Conservation (phyloP, 2,329 filamentous ascomycete species). For the Aspergillaceae sp. region DNA sequence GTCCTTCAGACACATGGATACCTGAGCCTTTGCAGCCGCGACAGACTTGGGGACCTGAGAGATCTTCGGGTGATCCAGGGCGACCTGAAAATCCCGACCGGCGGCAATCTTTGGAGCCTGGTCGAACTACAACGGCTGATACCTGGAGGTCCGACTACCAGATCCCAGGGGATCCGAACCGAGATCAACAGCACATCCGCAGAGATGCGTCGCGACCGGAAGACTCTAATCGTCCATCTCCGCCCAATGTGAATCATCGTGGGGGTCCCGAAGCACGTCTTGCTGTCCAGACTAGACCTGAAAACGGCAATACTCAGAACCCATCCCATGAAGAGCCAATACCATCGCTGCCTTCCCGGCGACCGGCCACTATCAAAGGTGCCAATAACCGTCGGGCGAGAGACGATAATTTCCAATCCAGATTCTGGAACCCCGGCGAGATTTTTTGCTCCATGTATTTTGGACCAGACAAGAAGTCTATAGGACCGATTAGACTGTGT, state of each 20-base stretch:
- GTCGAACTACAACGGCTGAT: background rate
- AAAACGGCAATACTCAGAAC: background rate
- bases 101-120: background rate
- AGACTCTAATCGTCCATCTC: background rate
- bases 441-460: constrained; percentile 22
- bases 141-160: background rate
- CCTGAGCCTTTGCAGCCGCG: background rate
- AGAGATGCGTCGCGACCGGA: background rate
- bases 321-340: background rate
- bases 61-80: background rate
- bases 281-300: background rate
- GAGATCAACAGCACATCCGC: background rate
- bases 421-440: constrained; percentile 19
- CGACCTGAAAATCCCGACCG: background rate
- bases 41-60: background rate
- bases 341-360: constrained; percentile 6
- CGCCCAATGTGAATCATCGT: background rate
- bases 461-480: constrained; percentile 17
- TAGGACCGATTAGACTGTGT: constrained; percentile 25
- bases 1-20: background rate
- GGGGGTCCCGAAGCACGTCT: background rate
- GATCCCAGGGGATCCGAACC: background rate
- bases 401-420: background rate
- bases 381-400: background rate
- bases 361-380: background rate